Base-by-base conservation (phyloP, 2,329 filamentous ascomycete genomes). In the Fusarium cicatricum region DNA sequence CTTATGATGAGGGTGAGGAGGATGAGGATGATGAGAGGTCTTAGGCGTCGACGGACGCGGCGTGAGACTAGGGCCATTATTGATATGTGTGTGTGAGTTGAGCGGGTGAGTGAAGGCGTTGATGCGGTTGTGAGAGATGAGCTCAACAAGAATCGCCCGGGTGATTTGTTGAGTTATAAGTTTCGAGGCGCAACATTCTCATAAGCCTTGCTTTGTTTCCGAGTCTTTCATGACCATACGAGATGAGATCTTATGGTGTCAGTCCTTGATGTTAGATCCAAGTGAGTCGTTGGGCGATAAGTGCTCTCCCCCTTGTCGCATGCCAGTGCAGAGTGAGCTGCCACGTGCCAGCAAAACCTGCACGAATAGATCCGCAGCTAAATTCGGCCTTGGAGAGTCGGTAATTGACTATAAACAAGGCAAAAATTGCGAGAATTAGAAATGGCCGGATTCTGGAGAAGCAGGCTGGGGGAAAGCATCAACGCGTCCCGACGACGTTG, bases 21-120 rank as follows among this genome's bases (percentile, higher is more conserved):
- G 26, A 70, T 41, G 12, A 71, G 34, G 17, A 69, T 47, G 14
- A 52, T 21, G 2, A 69, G 47, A 5, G 64, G 58, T 12, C 60
- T 48, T 31, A 74, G 51, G 10, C 72, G 72, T 41, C 73, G 70
- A 21, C 67, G 70, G 5, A 66, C 34, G 31, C 70, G 67, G 42
- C 72, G 68, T 34, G 68, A 66, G 33, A 72, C 42, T 40, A 61
- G 8, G 15, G 29, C 60, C 67, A 64, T 53, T 59, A 31, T 62
- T 64, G 68, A 36, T 23, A 36, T 19, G 34, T 15, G 14, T 16
- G 26, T 32, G 19, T 28, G 42, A 40, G 43, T 26, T 33, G 43
- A 33, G 17, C 10, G 29, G 12, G 28, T 31, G 29, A 12, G 14
- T 12, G 29, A n/a, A 32, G 29, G 29, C 29, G 29, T 14, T 32